Conservation (phyloP, 257 asterid species). For the Plantago major region DNA sequence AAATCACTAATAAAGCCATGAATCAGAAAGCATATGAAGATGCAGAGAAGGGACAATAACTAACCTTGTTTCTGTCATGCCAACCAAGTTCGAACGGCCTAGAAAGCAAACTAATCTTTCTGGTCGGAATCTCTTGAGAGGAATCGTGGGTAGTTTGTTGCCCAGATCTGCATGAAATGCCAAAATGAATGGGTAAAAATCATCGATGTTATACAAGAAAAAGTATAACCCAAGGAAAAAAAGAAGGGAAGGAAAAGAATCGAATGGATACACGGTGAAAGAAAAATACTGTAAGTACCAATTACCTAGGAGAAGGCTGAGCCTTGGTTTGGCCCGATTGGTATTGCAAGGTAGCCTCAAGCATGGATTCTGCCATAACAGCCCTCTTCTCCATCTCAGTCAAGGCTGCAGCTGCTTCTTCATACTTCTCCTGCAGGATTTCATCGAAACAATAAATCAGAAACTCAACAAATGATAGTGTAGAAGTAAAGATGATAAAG, state of each 20-base stretch:
- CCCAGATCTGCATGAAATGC: conserved; percentile 58
- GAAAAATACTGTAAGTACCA: background rate
- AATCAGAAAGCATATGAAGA: conserved; percentile 1
- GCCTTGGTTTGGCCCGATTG: conserved; percentile 82
- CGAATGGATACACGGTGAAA: conserved; percentile 2
- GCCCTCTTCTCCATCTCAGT: conserved; percentile 94
- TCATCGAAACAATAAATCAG: conserved; percentile 4
- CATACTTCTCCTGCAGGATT: conserved; percentile 68
- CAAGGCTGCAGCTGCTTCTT: conserved; percentile 62
- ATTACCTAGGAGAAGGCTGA: conserved; percentile 81
- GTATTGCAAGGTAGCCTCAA: conserved; percentile 96
- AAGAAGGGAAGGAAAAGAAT: conserved; percentile 1
- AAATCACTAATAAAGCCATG: background rate
- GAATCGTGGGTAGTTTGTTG: conserved; percentile 65
- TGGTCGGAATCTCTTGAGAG: conserved; percentile 50
- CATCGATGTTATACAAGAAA: background rate
- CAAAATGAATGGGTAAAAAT: conserved; percentile 10
- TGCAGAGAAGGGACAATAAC: conserved; percentile 13
- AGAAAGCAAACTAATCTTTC: conserved; percentile 77
- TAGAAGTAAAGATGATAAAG: background rate
- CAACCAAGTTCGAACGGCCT: conserved; percentile 81
- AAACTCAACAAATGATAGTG: conserved; percentile 8
- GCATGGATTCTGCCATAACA: conserved; percentile 95
- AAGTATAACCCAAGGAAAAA: background rate
- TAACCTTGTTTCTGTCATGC: conserved; percentile 93